Percentiles rank a stretch among this genome's conserved stretches.
phyloP scores from a whole-genome alignment of 2,329 filamentous ascomycete species.

The Phyllosticta citriasiana region DNA sequence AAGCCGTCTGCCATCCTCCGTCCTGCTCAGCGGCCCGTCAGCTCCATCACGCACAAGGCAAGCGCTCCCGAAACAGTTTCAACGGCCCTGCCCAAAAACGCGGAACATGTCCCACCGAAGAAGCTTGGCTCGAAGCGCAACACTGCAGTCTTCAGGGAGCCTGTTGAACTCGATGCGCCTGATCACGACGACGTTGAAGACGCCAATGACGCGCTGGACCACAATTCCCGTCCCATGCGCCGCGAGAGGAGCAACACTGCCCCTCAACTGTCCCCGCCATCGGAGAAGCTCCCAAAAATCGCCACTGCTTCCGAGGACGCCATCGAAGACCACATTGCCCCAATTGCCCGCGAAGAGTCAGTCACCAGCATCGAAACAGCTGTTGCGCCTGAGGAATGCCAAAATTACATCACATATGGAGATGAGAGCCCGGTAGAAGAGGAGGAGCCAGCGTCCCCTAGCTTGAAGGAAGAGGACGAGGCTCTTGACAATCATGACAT shows the following conservation, averaged over 20 bases:
- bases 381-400: conserved; percentile 9
- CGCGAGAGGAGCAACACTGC: conserved; percentile 8
- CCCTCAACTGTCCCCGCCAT: conserved; percentile 5
- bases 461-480: conserved; percentile 1
- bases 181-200: neutral
- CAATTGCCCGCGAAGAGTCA: conserved; percentile 1
- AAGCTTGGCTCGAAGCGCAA: conserved; percentile 6
- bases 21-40: conserved; percentile 6
- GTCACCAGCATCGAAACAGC: conserved; percentile 7
- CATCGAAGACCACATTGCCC: neutral
- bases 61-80: neutral
- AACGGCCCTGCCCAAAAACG: neutral
- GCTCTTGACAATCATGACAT: conserved; percentile 22
- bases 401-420: neutral
- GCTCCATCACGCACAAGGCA: conserved; percentile 1
- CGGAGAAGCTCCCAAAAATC: conserved; percentile 1
- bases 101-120: neutral
- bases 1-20: conserved; percentile 4
- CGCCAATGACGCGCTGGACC: neutral
- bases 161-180: neutral
- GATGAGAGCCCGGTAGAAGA: conserved; percentile 9
- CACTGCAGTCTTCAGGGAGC: conserved; percentile 46
- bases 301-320: neutral
- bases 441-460: conserved; percentile 7
- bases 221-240: neutral